Evolutionary conservation across 306 rosid genomes (phyloP).

Genomic region (Calophaca sinica): DNA sequence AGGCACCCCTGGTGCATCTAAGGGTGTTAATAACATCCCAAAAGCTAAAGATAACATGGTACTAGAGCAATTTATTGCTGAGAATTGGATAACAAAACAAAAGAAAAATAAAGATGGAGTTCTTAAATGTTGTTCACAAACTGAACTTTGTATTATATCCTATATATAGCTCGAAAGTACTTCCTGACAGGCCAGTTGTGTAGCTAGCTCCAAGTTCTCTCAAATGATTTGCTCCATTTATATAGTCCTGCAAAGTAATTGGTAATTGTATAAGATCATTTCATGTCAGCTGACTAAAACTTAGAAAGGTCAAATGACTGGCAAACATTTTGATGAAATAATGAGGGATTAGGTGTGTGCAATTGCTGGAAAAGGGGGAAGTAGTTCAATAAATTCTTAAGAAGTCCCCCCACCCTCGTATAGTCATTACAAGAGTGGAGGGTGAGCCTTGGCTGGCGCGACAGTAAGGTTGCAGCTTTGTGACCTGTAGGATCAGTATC

Average conservation of each 20-base stretch:
- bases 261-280: constrained; percentile 30
- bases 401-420: too few relatives aligned
- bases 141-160: constrained; percentile 58
- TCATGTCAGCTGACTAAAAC: constrained; percentile 10
- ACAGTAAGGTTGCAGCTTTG: too few relatives aligned
- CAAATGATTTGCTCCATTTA: constrained; percentile 47
- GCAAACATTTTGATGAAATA: constrained; percentile 1
- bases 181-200: constrained; percentile 48
- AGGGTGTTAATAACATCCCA: constrained; percentile 57
- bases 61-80: constrained; percentile 54
- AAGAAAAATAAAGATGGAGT: constrained; percentile 41
- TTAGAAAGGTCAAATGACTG: not conserved
- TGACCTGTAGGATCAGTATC: too few relatives aligned
- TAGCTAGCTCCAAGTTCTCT: constrained; percentile 52
- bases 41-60: constrained; percentile 18
- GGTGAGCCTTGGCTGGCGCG: too few relatives aligned
- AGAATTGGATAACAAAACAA: constrained; percentile 48
- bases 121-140: constrained; percentile 51
- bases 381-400: too few relatives aligned
- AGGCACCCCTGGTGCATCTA: constrained; percentile 99
- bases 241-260: constrained; percentile 54
- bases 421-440: too few relatives aligned
- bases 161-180: constrained; percentile 50
- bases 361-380: too few relatives aligned
- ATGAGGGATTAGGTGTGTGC: not conserved